Base-by-base conservation (phyloP, 225 moss, liverwort and hornwort species). In the Sphagnum tenellum region DNA sequence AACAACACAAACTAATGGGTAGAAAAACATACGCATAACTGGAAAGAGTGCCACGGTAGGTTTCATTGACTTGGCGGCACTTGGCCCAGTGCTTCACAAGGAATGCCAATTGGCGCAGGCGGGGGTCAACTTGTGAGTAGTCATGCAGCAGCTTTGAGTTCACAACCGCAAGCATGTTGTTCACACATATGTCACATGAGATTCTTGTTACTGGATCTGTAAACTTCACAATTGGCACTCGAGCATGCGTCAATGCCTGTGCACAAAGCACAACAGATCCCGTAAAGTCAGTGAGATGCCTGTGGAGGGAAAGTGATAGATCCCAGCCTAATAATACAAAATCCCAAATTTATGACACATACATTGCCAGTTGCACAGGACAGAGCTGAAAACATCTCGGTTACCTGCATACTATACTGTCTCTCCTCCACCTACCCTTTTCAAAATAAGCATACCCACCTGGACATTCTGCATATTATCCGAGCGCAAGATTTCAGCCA, bases 1-100 rank as follows among this genome's bases (percentile, higher is more conserved):
- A 61, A 14, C 52, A 29, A 29, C 29, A 29, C 52, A 55, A 12
- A 44, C 4, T 46, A 45, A 47, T 5, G 52, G 9, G 7, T 46
- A 46, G 44, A 64, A 53, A 60, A 65, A 77, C 96, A 75, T 76
- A 96, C 96, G 96, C 96, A 79, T 96, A 96, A 73, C 96, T 96
- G 46, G 96, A 96, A 54, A 96, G 83, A 59, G 96, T 96, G 78
- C 96, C 96, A 51, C 96, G 85, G 51, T 96, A 96, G 45, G 96
- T 96, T 82, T 96, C 96, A 67, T 96, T 96, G 57, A 96, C 96
- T 90, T 96, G 92, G 49, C 96, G 96, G 71, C 83, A 90, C 80
- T 92, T 96, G 47, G 96, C 96, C 96, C 96, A 96, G 74, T 96
- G 96, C 65, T 96, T 96, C 47, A 96, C 92, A 59, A 96, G 77